Evolutionary conservation across 176 grass and related monocot species (phyloP).

Genomic region (Hordeum vulgare): DNA sequence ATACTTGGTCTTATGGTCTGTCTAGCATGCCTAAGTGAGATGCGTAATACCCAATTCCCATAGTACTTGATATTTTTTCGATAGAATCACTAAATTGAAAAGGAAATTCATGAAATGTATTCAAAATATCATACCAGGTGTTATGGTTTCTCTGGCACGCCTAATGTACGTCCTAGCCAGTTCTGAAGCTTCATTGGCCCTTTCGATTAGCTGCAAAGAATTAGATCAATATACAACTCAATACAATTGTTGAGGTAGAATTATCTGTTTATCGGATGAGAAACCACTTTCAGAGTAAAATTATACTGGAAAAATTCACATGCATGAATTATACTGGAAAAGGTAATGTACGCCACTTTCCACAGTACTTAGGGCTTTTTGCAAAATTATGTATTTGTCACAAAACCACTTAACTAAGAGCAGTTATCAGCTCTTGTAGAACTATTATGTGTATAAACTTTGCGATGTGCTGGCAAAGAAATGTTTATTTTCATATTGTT

Average conservation of each 20-base stretch:
- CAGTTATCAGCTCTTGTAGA: background rate
- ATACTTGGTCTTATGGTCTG: background rate
- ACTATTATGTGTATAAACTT: background rate
- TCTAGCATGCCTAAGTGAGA: background rate
- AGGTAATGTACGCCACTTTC: background rate
- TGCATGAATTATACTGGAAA: background rate
- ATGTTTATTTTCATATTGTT: background rate
- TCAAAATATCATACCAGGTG: slow-evolving; percentile 45
- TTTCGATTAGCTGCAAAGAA: slow-evolving; percentile 65
- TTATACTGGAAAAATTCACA: background rate
- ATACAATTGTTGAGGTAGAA: background rate
- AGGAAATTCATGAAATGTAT: slow-evolving; percentile 1
- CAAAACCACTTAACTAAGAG: background rate
- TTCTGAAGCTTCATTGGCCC: slow-evolving; percentile 64
- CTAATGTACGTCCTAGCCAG: slow-evolving; percentile 62
- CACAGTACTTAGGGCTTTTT: slow-evolving; percentile 8
- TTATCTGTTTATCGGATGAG: background rate
- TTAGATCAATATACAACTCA: slow-evolving; percentile 13
- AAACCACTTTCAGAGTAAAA: background rate
- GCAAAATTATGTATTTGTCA: background rate
- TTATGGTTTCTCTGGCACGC: slow-evolving; percentile 55
- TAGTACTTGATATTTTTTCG: background rate
- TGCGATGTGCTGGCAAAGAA: background rate
- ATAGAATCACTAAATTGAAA: background rate
- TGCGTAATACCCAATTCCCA: background rate